These are phyloP conservation scores for Pseudogymnoascus sp. DNA, from an alignment of 2,329 filamentous ascomycete genomes.

Conservation along the genomic window DNA sequence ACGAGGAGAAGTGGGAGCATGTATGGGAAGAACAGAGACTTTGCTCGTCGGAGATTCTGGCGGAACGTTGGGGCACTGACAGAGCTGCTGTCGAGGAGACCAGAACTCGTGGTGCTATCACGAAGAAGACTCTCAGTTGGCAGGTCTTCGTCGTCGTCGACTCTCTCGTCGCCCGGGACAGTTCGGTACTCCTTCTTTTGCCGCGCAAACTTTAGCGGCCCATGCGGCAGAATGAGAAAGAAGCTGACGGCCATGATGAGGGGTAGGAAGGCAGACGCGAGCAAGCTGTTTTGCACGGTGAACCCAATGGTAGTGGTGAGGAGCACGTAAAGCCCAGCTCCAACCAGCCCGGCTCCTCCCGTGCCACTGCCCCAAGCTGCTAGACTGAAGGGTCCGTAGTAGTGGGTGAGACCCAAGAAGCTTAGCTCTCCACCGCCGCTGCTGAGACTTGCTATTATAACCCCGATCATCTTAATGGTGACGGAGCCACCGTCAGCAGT, in stretches of 20 bases:
- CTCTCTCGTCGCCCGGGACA: constrained; percentile 36
- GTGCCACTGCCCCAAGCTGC: constrained; percentile 91
- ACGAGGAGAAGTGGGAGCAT: constrained; percentile 91
- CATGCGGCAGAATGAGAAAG: constrained; percentile 69
- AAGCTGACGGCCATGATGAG: constrained; percentile 78
- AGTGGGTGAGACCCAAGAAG: constrained; percentile 86
- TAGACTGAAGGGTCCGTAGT: constrained; percentile 78
- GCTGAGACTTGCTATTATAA: constrained; percentile 76
- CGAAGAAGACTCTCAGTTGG: not conserved
- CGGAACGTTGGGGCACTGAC: constrained; percentile 27
- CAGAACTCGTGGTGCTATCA: constrained; percentile 21
- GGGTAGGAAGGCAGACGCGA: constrained; percentile 73
- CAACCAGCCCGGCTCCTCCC: constrained; percentile 77
- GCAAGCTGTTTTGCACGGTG: constrained; percentile 62
- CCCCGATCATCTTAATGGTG: constrained; percentile 68
- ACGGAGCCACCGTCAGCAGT: constrained; percentile 51
- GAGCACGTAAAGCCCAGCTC: constrained; percentile 79
- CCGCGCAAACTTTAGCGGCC: constrained; percentile 46
- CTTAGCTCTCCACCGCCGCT: constrained; percentile 84
- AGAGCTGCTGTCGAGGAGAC: constrained; percentile 21
- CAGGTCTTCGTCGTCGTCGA: constrained; percentile 29
- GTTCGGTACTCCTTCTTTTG: constrained; percentile 45
- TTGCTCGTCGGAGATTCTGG: constrained; percentile 56
- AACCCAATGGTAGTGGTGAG: constrained; percentile 74
- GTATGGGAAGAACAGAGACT: constrained; percentile 62